Evolutionary conservation across 345 rosid species (phyloP).

Genomic region (Camelina hispida): DNA sequence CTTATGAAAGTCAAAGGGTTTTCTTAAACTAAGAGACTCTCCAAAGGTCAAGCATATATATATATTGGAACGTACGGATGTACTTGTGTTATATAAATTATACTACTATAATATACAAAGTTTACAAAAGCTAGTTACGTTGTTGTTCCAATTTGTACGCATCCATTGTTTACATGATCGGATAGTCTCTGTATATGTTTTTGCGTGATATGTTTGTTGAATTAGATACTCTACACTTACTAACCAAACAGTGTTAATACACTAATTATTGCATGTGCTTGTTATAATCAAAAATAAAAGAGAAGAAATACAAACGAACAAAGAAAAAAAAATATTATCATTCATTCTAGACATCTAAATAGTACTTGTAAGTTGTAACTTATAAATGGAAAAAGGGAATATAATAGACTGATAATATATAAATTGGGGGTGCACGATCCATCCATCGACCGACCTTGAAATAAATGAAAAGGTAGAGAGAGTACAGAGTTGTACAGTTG

Average conservation of each 20-base stretch:
- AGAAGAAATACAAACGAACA: too few relatives aligned
- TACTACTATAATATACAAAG: neutral
- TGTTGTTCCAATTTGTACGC: slow-evolving; percentile 30
- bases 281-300: too few relatives aligned
- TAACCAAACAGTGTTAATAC: too few relatives aligned
- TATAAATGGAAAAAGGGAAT: neutral
- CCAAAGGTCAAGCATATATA: slow-evolving; percentile 7
- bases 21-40: slow-evolving; percentile 6
- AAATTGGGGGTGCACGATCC: slow-evolving; percentile 30
- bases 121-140: slow-evolving; percentile 15
- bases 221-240: too few relatives aligned
- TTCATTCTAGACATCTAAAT: too few relatives aligned
- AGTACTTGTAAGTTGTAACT: neutral
- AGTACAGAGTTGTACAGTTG: slow-evolving; percentile 47
- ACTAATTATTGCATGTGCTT: too few relatives aligned
- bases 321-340: too few relatives aligned
- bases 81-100: slow-evolving; percentile 26
- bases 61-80: slow-evolving; percentile 38
- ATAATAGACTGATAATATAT: slow-evolving; percentile 7
- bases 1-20: neutral
- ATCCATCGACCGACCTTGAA: slow-evolving; percentile 45
- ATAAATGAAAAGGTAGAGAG: slow-evolving; percentile 41
- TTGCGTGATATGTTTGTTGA: neutral
- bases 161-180: slow-evolving; percentile 1
- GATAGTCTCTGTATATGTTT: neutral